Evolutionary conservation across 1,284 basidiomycete species (phyloP).

Genomic region (Ganoderma sinense): DNA sequence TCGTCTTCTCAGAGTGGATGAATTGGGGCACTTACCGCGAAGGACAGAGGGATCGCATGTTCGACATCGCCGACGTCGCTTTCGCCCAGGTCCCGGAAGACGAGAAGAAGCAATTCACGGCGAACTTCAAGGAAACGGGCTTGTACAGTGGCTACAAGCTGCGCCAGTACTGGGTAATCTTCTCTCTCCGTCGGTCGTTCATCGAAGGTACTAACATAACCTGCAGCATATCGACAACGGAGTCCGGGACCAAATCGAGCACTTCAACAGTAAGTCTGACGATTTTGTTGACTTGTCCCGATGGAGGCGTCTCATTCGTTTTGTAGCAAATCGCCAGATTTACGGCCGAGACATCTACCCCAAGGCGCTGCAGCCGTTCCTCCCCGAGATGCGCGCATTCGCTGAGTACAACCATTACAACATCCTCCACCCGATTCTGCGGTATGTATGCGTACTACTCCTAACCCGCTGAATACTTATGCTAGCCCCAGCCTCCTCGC

Average conservation of each 20-base stretch:
- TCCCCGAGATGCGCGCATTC: slow-evolving; percentile 66
- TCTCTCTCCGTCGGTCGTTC: not conserved
- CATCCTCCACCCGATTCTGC: slow-evolving; percentile 57
- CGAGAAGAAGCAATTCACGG: slow-evolving; percentile 63
- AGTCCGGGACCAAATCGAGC: slow-evolving; percentile 66
- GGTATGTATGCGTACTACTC: slow-evolving; percentile 37
- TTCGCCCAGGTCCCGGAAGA: slow-evolving; percentile 59
- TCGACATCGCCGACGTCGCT: slow-evolving; percentile 70
- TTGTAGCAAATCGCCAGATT: slow-evolving; percentile 56
- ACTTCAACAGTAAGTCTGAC: slow-evolving; percentile 58
- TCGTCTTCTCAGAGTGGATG: not conserved
- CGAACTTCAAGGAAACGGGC: slow-evolving; percentile 55
- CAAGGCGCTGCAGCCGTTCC: slow-evolving; percentile 55
- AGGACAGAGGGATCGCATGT: slow-evolving; percentile 51
- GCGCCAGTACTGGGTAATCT: slow-evolving; percentile 58
- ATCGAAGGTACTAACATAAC: not conserved
- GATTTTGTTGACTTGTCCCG: not conserved
- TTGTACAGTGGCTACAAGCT: slow-evolving; percentile 70
- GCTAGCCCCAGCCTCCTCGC: slow-evolving; percentile 50
- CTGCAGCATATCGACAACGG: slow-evolving; percentile 61
- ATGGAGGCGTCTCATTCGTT: not conserved
- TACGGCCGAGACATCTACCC: slow-evolving; percentile 53
- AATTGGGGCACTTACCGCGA: not conserved
- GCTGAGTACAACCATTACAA: slow-evolving; percentile 58
- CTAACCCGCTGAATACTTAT: not conserved